phyloP scores from a whole-genome alignment of 768 basidiomycete genomes.

The Roridomyces roridus region DNA sequence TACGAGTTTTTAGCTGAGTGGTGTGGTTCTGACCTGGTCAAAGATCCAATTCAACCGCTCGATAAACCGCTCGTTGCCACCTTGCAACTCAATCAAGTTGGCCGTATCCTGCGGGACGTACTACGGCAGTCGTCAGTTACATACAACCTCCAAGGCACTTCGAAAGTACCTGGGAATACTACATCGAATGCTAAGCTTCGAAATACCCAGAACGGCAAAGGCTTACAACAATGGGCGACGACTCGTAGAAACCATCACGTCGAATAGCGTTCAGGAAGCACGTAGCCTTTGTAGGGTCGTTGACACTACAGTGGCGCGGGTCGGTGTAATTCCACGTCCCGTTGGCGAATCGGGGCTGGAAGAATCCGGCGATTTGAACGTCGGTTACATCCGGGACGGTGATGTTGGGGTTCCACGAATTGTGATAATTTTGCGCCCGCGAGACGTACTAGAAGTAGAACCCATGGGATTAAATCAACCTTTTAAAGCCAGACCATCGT shows the following conservation, averaged over 20 bases:
- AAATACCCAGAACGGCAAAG: not conserved
- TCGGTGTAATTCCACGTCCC: conserved; percentile 70
- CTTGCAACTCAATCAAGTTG: conserved; percentile 64
- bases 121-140: conserved; percentile 34
- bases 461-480: not conserved
- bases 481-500: not conserved
- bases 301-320: conserved; percentile 69
- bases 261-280: conserved; percentile 65
- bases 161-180: conserved; percentile 62
- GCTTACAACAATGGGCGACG: conserved; percentile 64
- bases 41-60: conserved; percentile 63
- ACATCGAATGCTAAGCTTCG: not conserved
- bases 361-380: conserved; percentile 63
- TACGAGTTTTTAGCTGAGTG: not conserved
- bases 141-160: not conserved
- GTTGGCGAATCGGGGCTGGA: conserved; percentile 65
- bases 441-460: conserved; percentile 62
- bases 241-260: conserved; percentile 70
- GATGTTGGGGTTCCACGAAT: conserved; percentile 65
- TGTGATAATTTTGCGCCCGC: conserved; percentile 61
- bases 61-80: conserved; percentile 60
- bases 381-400: conserved; percentile 54
- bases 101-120: conserved; percentile 73
- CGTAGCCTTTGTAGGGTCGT: conserved; percentile 61
- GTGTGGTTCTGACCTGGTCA: conserved; percentile 44